Base-by-base conservation (phyloP, 805 yeast genomes). In the Candida parachauliodes region DNA sequence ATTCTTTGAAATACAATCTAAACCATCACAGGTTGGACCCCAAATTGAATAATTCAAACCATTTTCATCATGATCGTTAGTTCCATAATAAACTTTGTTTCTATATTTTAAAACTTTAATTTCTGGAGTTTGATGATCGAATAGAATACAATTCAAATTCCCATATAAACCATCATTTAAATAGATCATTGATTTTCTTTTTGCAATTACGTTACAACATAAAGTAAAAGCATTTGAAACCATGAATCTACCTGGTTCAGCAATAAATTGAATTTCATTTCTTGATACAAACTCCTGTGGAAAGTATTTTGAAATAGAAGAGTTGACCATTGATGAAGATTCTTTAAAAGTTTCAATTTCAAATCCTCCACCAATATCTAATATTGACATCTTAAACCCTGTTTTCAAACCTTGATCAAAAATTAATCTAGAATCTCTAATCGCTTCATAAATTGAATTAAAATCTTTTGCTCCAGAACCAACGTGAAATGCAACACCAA, bases 1-100 rank as follows among this genome's bases (percentile, higher is more conserved):
- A 25, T 65, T 68, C 32, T 68, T 58, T 14, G 83, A 59, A 41
- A 91, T 77, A 59, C 95, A 83, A 60, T 91, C 98, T 45, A 91
- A 70, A 3, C 97, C 97, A 62, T 91, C 98, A 65, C 98, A 91
- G 14, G 98, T 91, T 31, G 98, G 98, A 5, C 98, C 98, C 98
- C 98, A 91, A 43, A 93, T 73, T 3, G 95, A 85, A 37, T 75
- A 82, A 59, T 55, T 42, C 43, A 43, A 44, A 3, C 15, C 8
- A 19, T 25, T n/a, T 3, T 12, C n/a, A 21, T 59, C 67, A 20
- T 20, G 43, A 45, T 25, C 40, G 9, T 20, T 30, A 39, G 32
- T 39, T 10, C 41, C 44, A 48, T 70, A 74, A 43, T 60, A 60
- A 55, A 71, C 76, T 31, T 67, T 55, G 29, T 72, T 71, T 27